phyloP scores from a whole-genome alignment of 257 asterid species.

The Gardenia jasminoides region DNA sequence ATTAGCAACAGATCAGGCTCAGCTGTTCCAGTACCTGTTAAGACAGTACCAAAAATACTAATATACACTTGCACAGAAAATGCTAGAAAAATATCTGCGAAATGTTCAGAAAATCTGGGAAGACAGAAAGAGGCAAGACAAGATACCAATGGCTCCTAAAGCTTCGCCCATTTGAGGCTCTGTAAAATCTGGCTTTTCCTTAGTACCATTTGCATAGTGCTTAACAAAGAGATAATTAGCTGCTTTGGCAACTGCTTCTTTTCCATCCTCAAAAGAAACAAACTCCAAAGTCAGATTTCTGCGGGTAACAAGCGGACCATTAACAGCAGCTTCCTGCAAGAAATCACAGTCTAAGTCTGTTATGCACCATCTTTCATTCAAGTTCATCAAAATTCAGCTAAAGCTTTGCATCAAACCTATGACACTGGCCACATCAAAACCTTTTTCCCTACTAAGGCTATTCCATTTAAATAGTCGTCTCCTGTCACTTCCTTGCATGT shows the following conservation, averaged over 20 bases:
- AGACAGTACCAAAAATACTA: slow-evolving; percentile 17
- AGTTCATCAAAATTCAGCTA: neutral
- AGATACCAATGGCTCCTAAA: slow-evolving; percentile 61
- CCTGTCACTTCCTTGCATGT: neutral
- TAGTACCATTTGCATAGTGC: slow-evolving; percentile 35
- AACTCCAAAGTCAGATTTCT: slow-evolving; percentile 59
- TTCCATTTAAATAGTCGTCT: neutral
- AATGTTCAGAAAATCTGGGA: neutral
- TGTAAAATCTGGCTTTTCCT: slow-evolving; percentile 49
- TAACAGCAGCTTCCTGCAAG: slow-evolving; percentile 37
- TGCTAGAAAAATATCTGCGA: slow-evolving; percentile 3
- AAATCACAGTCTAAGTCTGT: slow-evolving; percentile 7
- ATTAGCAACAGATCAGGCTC: slow-evolving; percentile 86
- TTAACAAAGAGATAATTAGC: slow-evolving; percentile 67
- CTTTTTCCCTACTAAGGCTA: neutral
- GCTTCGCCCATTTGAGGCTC: slow-evolving; percentile 76
- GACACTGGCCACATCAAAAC: too few relatives aligned
- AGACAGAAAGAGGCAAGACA: slow-evolving; percentile 18
- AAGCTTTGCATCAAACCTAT: neutral
- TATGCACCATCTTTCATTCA: neutral
- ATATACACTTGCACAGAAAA: neutral
- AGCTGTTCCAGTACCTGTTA: slow-evolving; percentile 58
- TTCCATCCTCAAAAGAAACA: slow-evolving; percentile 70
- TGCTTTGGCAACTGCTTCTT: slow-evolving; percentile 81
- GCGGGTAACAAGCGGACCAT: slow-evolving; percentile 33